Percentiles rank a stretch among this genome's conserved stretches.
Conservation (phyloP, 306 rosid genomes). For the Glycine tomentella region DNA sequence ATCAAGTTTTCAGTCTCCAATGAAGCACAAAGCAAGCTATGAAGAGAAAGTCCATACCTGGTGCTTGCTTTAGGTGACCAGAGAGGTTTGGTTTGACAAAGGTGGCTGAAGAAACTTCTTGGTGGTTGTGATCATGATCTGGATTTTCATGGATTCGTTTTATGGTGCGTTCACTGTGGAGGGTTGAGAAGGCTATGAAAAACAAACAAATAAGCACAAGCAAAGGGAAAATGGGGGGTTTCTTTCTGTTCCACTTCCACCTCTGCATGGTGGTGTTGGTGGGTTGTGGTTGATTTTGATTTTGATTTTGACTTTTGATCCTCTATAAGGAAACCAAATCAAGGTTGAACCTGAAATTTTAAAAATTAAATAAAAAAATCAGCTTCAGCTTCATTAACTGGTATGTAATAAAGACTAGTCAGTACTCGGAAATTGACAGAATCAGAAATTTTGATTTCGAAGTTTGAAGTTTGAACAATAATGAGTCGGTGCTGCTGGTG, state of each 20-base stretch:
- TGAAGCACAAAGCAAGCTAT: conserved; percentile 20
- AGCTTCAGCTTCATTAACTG: background rate
- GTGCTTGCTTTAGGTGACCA: conserved; percentile 47
- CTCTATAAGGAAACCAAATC: conserved; percentile 12
- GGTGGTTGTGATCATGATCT: conserved; percentile 58
- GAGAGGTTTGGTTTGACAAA: conserved; percentile 80
- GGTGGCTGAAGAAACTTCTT: conserved; percentile 53
- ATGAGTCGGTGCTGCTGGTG: background rate
- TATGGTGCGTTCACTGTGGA: conserved; percentile 71
- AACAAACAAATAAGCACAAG: conserved; percentile 59
- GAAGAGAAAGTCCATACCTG: conserved; percentile 53
- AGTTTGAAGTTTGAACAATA: background rate
- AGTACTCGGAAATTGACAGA: background rate
- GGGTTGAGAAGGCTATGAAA: conserved; percentile 68
- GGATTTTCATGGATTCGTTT: conserved; percentile 67
- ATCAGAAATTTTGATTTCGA: conserved; percentile 4
- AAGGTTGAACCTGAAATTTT: background rate
- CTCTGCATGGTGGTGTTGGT: conserved; percentile 54
- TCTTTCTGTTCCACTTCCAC: conserved; percentile 83
- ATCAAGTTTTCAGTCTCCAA: background rate
- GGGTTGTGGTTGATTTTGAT: background rate
- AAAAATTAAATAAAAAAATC: too few species aligned
- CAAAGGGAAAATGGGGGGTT: conserved; percentile 65
- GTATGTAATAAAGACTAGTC: background rate
- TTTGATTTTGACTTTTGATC: background rate